Conservation (phyloP, 306 rosid species). For the Rubus idaeus region DNA sequence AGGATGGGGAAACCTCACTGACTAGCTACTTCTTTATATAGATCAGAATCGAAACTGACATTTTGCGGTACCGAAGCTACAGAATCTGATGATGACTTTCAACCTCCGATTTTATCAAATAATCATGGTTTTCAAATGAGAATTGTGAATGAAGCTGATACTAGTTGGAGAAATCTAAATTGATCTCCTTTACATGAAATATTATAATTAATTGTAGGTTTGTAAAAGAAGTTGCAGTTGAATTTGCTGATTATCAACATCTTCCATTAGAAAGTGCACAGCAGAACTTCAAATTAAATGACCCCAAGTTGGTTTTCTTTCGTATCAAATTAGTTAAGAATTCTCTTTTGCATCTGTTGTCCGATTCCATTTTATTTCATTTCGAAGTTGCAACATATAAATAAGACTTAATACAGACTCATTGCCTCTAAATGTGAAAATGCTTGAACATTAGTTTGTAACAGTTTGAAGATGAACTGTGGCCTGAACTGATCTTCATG, state of each 20-base stretch:
- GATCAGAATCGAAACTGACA: slow-evolving; percentile 31
- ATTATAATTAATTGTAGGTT: slow-evolving; percentile 4
- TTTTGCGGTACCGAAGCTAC: slow-evolving; percentile 8
- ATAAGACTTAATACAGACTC: too few species aligned
- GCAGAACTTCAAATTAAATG: neutral
- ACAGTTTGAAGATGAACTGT: too few species aligned
- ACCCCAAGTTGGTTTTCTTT: neutral
- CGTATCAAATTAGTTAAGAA: neutral
- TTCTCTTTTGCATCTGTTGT: neutral
- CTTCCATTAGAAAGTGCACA: neutral
- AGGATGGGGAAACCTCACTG: slow-evolving; percentile 64
- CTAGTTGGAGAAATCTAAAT: slow-evolving; percentile 12
- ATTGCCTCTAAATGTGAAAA: too few species aligned
- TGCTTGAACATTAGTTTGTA: too few species aligned
- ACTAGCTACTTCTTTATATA: slow-evolving; percentile 16
- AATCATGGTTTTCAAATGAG: neutral
- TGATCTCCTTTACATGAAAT: slow-evolving; percentile 7
- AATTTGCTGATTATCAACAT: neutral
- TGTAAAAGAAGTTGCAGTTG: slow-evolving; percentile 12
- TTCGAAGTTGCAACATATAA: too few species aligned
- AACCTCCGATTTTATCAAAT: slow-evolving; percentile 14
- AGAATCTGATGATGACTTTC: slow-evolving; percentile 17
- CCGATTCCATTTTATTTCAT: neutral
- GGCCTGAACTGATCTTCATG: too few species aligned
- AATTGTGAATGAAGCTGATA: slow-evolving; percentile 10